phyloP scores from a whole-genome alignment of 768 basidiomycete genomes.

The Lactifluus hygrophoroides region DNA sequence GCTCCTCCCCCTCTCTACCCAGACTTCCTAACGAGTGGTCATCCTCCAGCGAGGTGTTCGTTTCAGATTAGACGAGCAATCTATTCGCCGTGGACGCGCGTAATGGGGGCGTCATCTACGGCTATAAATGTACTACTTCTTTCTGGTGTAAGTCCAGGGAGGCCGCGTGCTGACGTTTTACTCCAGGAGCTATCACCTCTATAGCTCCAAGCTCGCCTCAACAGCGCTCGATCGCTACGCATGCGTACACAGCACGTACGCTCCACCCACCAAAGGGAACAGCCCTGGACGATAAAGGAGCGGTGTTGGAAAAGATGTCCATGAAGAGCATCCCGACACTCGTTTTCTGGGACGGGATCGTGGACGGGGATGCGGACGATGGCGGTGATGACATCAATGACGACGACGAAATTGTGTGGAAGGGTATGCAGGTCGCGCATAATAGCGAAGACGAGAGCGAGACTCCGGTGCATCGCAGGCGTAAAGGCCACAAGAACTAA shows the following conservation, averaged over 20 bases:
- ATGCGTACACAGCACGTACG: slow-evolving; percentile 55
- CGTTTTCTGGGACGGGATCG: slow-evolving; percentile 49
- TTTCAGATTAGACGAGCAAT: slow-evolving; percentile 56
- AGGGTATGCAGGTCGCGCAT: slow-evolving; percentile 48
- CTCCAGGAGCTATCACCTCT: slow-evolving; percentile 56
- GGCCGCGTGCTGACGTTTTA: neutral
- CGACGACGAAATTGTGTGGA: slow-evolving; percentile 54
- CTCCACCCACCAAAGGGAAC: slow-evolving; percentile 41
- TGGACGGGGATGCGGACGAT: slow-evolving; percentile 1
- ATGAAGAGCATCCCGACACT: slow-evolving; percentile 54
- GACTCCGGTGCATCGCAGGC: slow-evolving; percentile 22
- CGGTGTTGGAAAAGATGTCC: slow-evolving; percentile 55
- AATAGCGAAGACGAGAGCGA: slow-evolving; percentile 29
- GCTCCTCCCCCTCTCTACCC: no score
- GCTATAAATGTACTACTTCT: slow-evolving; percentile 48
- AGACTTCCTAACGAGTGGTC: no score
- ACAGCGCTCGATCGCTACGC: no score
- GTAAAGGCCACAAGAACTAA: slow-evolving; percentile 15
- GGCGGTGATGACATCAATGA: neutral
- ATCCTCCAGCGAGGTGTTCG: no score
- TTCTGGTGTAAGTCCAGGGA: no score
- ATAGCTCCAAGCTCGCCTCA: slow-evolving; percentile 59
- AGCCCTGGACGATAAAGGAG: slow-evolving; percentile 50
- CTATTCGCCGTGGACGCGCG: slow-evolving; percentile 62
- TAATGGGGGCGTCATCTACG: slow-evolving; percentile 52